These are phyloP conservation scores for Pleurotus sapidus DNA, from an alignment of 768 basidiomycete species.

Conservation along the genomic window DNA sequence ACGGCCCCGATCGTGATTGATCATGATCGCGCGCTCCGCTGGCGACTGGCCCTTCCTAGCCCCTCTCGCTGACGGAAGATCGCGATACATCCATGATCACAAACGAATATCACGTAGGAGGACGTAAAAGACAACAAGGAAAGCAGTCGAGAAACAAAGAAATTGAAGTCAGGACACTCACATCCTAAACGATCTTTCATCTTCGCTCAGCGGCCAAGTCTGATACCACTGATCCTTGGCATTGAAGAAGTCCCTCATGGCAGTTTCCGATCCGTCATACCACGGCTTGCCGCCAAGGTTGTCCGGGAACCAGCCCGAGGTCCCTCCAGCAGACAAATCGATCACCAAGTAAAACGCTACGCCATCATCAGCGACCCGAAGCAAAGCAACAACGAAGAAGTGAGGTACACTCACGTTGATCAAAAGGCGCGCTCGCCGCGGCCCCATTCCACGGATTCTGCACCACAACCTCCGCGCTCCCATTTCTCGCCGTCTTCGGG, in stretches of 20 bases:
- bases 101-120: too few species aligned
- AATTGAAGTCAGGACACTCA: slow-evolving; percentile 29
- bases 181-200: slow-evolving; percentile 70
- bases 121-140: too few species aligned
- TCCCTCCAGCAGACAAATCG: slow-evolving; percentile 76
- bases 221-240: slow-evolving; percentile 60
- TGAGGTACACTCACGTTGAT: slow-evolving; percentile 52
- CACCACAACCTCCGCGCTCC: slow-evolving; percentile 46
- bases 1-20: slow-evolving; percentile 1
- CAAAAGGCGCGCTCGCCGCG: slow-evolving; percentile 72
- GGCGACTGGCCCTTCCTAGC: neutral
- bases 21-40: slow-evolving; percentile 13
- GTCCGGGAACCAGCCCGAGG: slow-evolving; percentile 90
- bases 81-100: too few species aligned
- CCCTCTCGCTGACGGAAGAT: too few species aligned
- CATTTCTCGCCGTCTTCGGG: slow-evolving; percentile 59
- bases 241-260: slow-evolving; percentile 68
- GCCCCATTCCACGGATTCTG: slow-evolving; percentile 64
- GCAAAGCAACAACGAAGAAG: neutral
- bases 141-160: neutral
- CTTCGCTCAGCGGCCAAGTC: slow-evolving; percentile 64
- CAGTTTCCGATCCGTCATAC: slow-evolving; percentile 62
- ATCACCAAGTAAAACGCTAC: slow-evolving; percentile 78
- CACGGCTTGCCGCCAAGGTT: slow-evolving; percentile 71
- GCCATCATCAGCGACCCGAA: neutral